Conservation (phyloP, 2,329 filamentous ascomycete genomes). For the Penicillium capsulatum region DNA sequence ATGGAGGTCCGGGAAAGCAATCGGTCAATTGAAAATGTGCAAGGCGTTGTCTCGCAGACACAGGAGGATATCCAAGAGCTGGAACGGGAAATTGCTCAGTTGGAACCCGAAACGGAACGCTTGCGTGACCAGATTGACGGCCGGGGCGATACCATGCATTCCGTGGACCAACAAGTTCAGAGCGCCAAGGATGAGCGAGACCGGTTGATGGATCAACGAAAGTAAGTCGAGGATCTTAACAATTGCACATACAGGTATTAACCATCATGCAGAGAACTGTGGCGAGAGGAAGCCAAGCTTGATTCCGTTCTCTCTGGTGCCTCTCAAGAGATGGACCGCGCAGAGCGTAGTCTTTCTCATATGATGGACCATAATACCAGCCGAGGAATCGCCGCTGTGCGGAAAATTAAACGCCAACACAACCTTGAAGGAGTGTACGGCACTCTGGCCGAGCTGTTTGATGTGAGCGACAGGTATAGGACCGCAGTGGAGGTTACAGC, state of each 20-base stretch:
- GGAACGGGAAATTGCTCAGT: slow-evolving; percentile 63
- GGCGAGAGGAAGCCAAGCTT: slow-evolving; percentile 83
- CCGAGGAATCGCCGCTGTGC: slow-evolving; percentile 79
- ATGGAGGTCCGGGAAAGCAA: slow-evolving; percentile 78
- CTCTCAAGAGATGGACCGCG: slow-evolving; percentile 68
- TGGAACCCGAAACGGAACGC: slow-evolving; percentile 68
- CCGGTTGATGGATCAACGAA: slow-evolving; percentile 77
- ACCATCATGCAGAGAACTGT: slow-evolving; percentile 54
- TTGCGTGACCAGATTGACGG: slow-evolving; percentile 72
- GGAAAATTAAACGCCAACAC: slow-evolving; percentile 72
- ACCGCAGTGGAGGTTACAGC: slow-evolving; percentile 90
- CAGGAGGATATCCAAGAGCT: slow-evolving; percentile 75
- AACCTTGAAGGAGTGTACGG: slow-evolving; percentile 85
- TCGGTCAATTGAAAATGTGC: slow-evolving; percentile 70
- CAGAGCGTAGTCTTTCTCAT: slow-evolving; percentile 72
- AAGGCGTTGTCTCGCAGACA: slow-evolving; percentile 77
- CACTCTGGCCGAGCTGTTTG: slow-evolving; percentile 86
- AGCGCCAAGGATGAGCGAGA: slow-evolving; percentile 74
- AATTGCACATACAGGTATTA: not conserved
- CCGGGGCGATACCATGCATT: slow-evolving; percentile 69
- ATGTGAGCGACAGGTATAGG: slow-evolving; percentile 78
- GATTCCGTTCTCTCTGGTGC: slow-evolving; percentile 72
- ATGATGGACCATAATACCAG: slow-evolving; percentile 88
- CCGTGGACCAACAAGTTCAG: slow-evolving; percentile 68
- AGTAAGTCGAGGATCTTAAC: slow-evolving; percentile 39